Base-by-base conservation (phyloP, 352 stramenopile genomes). In the Phytophthora pisi region DNA sequence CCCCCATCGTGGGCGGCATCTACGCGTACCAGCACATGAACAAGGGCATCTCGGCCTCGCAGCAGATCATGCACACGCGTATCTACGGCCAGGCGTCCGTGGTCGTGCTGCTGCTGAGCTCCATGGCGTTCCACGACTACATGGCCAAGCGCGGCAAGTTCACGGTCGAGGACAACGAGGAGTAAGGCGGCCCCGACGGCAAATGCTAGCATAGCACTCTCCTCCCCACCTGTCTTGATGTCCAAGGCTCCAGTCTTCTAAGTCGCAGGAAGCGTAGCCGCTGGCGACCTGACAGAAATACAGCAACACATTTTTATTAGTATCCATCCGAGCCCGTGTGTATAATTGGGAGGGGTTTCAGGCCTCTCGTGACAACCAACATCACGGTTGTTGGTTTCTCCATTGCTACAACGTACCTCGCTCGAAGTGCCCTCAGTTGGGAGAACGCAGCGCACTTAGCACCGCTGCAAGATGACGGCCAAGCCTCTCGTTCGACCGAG, bases 41-140 rank as follows among this genome's bases (percentile, higher is more conserved):
- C 75, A 82, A 75, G 66, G 75, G 74, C 51, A 88, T 95, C 68
- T 77, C 79, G 42, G 46, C 66, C 6, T 93, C 87, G 62, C 87
- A 95, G 76, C 82, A 93, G 84, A 88, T 95, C 69, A 95, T 95
- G 87, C 80, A 93, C 75, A 91, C 87, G 49, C 85, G 87, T 58
- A 89, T 95, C 54, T 95, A 95, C 73, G 85, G 87, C 52, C 87
- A 95, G 52, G 77, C 70, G 18, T 70, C 84, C 0, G 79, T 92
- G 1, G 84, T 95, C 3, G 70, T 89, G 28, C 49, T 95, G 54
- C 73, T 95, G 56, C 68, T 95, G 26, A 74, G 78, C 67, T 88
- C 87, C 51, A 95, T 95, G 85, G 84, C 75, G 8, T 93, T 95
- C 76, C 84, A 95, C 56, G 87, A 95, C 66, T 95, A 86, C 65